Conservation (phyloP, 345 rosid genomes). For the Odontarrhena argentea region DNA sequence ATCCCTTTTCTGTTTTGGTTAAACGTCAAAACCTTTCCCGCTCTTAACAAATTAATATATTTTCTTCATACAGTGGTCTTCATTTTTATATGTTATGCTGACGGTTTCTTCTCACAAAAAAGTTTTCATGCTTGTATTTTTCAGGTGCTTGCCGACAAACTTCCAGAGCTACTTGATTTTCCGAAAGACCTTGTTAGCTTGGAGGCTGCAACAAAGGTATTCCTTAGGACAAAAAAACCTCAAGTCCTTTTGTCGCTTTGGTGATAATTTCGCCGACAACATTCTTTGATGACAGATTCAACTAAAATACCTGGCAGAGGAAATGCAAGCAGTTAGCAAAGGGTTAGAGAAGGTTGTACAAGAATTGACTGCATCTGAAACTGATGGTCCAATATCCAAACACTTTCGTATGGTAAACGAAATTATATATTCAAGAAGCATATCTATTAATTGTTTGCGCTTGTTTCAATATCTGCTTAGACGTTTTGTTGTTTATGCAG, state of each 20-base stretch:
- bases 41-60: constrained; percentile 6
- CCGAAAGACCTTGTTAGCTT: constrained; percentile 65
- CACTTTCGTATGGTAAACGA: constrained; percentile 61
- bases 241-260: not conserved
- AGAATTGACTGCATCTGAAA: constrained; percentile 65
- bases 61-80: not conserved
- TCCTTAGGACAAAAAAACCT: not conserved
- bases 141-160: constrained; percentile 75
- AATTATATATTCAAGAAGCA: not conserved
- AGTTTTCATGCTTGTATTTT: constrained; percentile 9
- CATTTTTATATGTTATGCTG: constrained; percentile 9
- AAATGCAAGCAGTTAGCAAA: constrained; percentile 88
- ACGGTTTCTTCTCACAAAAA: not conserved
- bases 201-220: constrained; percentile 77
- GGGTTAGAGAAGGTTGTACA: constrained; percentile 80
- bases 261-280: constrained; percentile 18
- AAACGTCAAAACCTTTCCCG: constrained; percentile 3
- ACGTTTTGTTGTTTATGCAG: constrained; percentile 51
- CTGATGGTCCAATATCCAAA: constrained; percentile 55
- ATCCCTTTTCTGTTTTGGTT: not conserved
- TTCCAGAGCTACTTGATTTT: constrained; percentile 71
- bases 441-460: constrained; percentile 4
- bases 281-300: constrained; percentile 56
- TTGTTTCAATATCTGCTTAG: constrained; percentile 20
- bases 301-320: constrained; percentile 81